Conservation (phyloP, 73 alveolate genomes). For the Diophrys appendiculata region DNA sequence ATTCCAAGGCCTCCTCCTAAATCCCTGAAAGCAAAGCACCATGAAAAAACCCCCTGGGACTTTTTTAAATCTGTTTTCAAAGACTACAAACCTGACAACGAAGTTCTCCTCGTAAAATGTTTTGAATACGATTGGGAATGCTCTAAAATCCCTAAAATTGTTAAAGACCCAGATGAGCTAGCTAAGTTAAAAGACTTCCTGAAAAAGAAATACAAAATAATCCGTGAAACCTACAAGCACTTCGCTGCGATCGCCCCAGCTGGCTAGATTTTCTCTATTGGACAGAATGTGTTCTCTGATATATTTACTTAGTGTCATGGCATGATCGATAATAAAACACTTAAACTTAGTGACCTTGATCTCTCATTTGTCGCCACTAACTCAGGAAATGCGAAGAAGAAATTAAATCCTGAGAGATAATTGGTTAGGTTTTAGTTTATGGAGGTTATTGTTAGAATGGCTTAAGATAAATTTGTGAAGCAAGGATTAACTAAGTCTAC, state of each 20-base stretch:
- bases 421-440: slow-evolving; percentile 67
- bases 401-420: slow-evolving; percentile 61
- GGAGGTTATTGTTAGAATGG: slow-evolving; percentile 77
- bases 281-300: slow-evolving; percentile 57
- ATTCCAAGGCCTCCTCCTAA: slow-evolving; percentile 60
- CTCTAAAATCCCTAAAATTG: slow-evolving; percentile 59
- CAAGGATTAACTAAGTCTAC: slow-evolving; percentile 29
- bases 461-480: slow-evolving; percentile 45
- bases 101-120: slow-evolving; percentile 69
- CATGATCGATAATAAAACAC: slow-evolving; percentile 39
- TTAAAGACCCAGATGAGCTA: slow-evolving; percentile 44
- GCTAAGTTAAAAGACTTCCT: slow-evolving; percentile 31
- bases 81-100: slow-evolving; percentile 74
- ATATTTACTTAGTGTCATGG: slow-evolving; percentile 26
- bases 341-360: slow-evolving; percentile 51
- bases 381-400: slow-evolving; percentile 43
- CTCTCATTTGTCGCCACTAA: slow-evolving; percentile 61
- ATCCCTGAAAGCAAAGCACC: slow-evolving; percentile 16
- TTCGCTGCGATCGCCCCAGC: slow-evolving; percentile 63
- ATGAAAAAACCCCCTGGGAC: slow-evolving; percentile 62
- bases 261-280: slow-evolving; percentile 55
- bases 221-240: slow-evolving; percentile 60
- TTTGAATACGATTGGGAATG: slow-evolving; percentile 83
- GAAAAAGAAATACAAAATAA: slow-evolving; percentile 32
- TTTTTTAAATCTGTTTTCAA: slow-evolving; percentile 73